Evolutionary conservation across 2,329 filamentous ascomycete genomes (phyloP).

Genomic region (Fusarium cyanostomum): DNA sequence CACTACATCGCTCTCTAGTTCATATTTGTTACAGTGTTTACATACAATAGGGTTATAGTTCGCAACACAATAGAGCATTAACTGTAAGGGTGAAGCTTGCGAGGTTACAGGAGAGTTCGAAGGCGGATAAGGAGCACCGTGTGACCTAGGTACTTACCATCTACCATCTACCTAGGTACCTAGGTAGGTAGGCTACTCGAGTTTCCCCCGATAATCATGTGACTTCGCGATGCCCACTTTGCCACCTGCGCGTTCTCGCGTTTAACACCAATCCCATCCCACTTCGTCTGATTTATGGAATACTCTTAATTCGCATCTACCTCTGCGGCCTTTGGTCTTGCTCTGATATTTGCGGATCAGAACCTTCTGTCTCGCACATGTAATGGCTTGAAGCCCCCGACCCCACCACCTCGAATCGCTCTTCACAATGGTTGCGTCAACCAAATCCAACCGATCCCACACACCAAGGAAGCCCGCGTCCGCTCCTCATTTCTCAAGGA

Average conservation of each 20-base stretch:
- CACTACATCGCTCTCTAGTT: too few relatives aligned
- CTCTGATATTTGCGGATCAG: not conserved
- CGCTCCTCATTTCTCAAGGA: slow-evolving; percentile 43
- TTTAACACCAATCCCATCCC: slow-evolving; percentile 33
- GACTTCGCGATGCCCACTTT: slow-evolving; percentile 44
- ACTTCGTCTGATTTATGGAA: slow-evolving; percentile 8
- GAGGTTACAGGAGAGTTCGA: too few relatives aligned
- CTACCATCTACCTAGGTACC: too few relatives aligned
- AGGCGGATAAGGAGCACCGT: too few relatives aligned
- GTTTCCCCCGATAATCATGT: slow-evolving; percentile 35
- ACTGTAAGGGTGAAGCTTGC: too few relatives aligned
- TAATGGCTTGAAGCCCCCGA: not conserved
- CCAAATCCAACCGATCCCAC: slow-evolving; percentile 46
- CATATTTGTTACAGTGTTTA: too few relatives aligned
- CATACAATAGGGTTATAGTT: too few relatives aligned
- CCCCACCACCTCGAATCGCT: not conserved
- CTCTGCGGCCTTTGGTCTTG: not conserved
- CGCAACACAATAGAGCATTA: too few relatives aligned
- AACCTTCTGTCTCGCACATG: not conserved
- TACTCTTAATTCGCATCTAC: not conserved
- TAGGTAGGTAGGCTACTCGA: too few relatives aligned
- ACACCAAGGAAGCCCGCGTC: slow-evolving; percentile 47
- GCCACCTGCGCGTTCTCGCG: slow-evolving; percentile 34
- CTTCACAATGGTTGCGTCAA: slow-evolving; percentile 48
- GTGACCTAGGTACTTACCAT: too few relatives aligned